phyloP scores from a whole-genome alignment of 768 basidiomycete genomes.

The Lactarius trivialis region DNA sequence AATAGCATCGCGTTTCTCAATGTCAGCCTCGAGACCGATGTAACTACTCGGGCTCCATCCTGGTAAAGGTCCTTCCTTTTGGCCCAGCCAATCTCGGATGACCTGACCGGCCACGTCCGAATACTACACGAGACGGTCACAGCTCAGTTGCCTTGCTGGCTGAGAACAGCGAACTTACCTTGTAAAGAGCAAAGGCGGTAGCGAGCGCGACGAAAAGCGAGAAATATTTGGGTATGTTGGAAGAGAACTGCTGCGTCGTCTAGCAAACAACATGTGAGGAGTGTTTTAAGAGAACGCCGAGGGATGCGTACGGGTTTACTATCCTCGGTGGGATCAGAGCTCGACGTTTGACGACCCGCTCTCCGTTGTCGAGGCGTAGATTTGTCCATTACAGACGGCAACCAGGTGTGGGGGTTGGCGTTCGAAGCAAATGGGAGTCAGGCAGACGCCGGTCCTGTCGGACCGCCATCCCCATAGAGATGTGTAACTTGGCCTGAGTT shows the following conservation, averaged over 20 bases:
- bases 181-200: constrained; percentile 6
- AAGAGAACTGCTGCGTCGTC: not conserved
- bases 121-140: constrained; percentile 7
- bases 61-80: constrained; percentile 15
- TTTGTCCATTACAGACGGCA: not conserved
- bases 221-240: not conserved
- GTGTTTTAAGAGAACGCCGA: not conserved
- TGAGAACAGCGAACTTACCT: not conserved
- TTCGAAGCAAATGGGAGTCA: too few relatives aligned
- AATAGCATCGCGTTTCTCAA: constrained; percentile 58
- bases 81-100: constrained; percentile 11
- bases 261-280: not conserved
- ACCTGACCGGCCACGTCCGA: not conserved
- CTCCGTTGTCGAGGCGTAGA: constrained; percentile 13
- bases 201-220: constrained; percentile 1
- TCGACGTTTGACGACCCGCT: not conserved
- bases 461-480: not conserved
- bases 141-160: not conserved
- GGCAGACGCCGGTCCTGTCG: not conserved
- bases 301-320: constrained; percentile 3
- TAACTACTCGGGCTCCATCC: constrained; percentile 19
- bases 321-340: not conserved
- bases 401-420: too few relatives aligned
- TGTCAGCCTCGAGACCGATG: constrained; percentile 47
- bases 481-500: too few relatives aligned